Percentiles rank a stretch among this genome's conserved stretches.
phyloP scores from a whole-genome alignment of 2,329 filamentous ascomycete species.

The Ceratocystis papillata region DNA sequence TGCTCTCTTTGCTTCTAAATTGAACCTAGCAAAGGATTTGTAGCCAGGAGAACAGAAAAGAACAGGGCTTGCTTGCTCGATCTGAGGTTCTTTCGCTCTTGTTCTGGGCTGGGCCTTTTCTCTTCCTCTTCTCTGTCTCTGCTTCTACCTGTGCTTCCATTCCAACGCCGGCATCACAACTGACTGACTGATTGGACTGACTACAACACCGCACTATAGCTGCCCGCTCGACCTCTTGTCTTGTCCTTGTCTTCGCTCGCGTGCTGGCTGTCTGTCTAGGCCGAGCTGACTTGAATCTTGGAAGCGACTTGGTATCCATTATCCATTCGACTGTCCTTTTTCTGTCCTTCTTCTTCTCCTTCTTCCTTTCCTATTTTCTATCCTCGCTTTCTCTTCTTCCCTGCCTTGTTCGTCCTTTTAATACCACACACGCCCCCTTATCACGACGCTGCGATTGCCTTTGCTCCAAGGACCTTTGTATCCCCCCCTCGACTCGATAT shows the following conservation, averaged over 20 bases:
- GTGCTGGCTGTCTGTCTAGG: background rate
- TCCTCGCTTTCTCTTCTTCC: background rate
- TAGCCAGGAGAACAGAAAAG: background rate
- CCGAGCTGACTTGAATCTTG: constrained; percentile 11
- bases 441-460: constrained; percentile 9
- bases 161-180: background rate
- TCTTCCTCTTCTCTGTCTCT: constrained; percentile 5
- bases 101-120: constrained; percentile 6
- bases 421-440: background rate
- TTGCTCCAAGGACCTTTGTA: background rate
- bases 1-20: constrained; percentile 7
- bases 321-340: background rate
- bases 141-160: constrained; percentile 4
- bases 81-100: background rate
- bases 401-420: background rate
- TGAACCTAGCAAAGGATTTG: constrained; percentile 8
- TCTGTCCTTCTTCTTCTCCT: background rate
- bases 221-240: background rate
- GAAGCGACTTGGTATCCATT: background rate
- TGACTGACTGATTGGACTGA: background rate
- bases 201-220: background rate
- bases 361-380: background rate
- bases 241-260: background rate
- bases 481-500: background rate
- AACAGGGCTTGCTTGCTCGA: background rate